A percentile compares a stretch with the other conserved stretches of the same genome.
phyloP scores from a whole-genome alignment of 2,329 filamentous ascomycete species.

The Colletotrichum chlorophyti region DNA sequence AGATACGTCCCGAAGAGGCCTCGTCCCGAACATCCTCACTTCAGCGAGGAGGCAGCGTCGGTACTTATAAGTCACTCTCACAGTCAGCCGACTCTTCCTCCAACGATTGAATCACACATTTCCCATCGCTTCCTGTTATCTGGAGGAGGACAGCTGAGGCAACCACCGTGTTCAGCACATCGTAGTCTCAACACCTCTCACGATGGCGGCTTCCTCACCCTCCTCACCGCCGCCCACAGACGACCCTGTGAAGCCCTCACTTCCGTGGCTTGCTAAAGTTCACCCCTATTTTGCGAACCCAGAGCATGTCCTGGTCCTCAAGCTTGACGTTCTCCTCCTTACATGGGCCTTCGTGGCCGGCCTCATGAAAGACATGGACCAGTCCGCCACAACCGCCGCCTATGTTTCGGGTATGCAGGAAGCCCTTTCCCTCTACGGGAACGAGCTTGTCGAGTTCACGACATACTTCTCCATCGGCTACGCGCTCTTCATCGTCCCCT shows the following conservation, averaged over 20 bases:
- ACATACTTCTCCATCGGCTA: conserved; percentile 34
- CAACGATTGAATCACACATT: too few relatives aligned
- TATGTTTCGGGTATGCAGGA: conserved; percentile 37
- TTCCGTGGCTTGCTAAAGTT: conserved; percentile 36
- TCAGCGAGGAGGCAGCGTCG: too few relatives aligned
- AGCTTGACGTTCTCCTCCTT: conserved; percentile 36
- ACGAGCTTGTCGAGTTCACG: conserved; percentile 33
- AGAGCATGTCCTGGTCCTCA: conserved; percentile 35
- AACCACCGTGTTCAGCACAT: too few relatives aligned
- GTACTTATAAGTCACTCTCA: too few relatives aligned
- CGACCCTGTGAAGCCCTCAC: neutral
- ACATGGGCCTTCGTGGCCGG: conserved; percentile 8
- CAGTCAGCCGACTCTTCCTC: too few relatives aligned
- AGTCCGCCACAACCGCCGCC: conserved; percentile 37
- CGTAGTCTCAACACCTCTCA: too few relatives aligned
- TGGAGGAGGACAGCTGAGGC: too few relatives aligned
- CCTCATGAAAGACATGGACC: conserved; percentile 37
- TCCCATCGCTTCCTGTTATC: too few relatives aligned
- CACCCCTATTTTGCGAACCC: conserved; percentile 39
- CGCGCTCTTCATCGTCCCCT: conserved; percentile 34
- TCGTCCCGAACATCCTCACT: neutral
- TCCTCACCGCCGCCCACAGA: too few relatives aligned
- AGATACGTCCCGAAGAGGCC: neutral
- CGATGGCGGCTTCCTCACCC: too few relatives aligned
- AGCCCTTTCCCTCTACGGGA: conserved; percentile 33